These are phyloP conservation scores for Neurospora cerealis DNA, from an alignment of 495 filamentous ascomycete species.

Conservation along the genomic window DNA sequence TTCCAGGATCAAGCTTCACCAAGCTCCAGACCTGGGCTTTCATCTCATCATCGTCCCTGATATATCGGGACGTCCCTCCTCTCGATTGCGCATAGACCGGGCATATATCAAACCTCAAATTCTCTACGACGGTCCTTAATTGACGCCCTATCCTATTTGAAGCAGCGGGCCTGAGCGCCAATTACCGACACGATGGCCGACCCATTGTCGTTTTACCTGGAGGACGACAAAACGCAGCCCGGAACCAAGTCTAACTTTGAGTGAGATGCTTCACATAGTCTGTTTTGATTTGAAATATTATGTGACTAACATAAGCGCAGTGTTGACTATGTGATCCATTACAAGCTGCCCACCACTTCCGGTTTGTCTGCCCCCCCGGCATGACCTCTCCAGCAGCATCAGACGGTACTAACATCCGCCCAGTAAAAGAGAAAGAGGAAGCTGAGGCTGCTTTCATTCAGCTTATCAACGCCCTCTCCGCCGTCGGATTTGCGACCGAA, in stretches of 20 bases:
- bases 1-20: neutral
- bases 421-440: conserved; percentile 47
- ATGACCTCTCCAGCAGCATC: neutral
- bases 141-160: neutral
- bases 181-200: conserved; percentile 22
- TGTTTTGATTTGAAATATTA: neutral
- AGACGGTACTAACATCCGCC: neutral
- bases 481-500: conserved; percentile 72
- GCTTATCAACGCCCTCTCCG: conserved; percentile 59
- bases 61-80: neutral
- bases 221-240: conserved; percentile 19
- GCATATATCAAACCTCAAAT: neutral
- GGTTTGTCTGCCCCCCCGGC: conserved; percentile 33
- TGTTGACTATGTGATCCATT: conserved; percentile 91
- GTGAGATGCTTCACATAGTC: conserved; percentile 1
- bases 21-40: neutral
- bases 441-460: conserved; percentile 64
- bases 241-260: conserved; percentile 25
- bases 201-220: conserved; percentile 16
- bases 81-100: neutral
- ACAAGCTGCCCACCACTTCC: conserved; percentile 50
- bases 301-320: conserved; percentile 26
- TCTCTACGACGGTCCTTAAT: neutral
- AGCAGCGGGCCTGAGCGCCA: neutral
- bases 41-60: neutral